Percentiles rank a stretch among this genome's conserved stretches.
phyloP scores from a whole-genome alignment of 768 basidiomycete genomes.

The Mycena epipterygia region DNA sequence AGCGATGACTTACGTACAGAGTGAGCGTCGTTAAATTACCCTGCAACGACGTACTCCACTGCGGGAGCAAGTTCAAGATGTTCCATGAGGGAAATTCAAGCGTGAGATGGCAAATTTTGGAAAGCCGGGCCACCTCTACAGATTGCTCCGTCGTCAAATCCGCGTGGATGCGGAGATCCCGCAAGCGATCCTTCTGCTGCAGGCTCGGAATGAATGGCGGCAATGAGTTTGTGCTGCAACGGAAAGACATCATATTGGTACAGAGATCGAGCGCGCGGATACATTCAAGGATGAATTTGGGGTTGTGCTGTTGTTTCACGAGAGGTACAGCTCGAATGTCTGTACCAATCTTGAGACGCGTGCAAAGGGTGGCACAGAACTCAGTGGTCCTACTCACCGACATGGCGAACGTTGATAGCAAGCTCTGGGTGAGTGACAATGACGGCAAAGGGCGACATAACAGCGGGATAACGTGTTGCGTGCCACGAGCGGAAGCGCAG shows the following conservation, averaged over 20 bases:
- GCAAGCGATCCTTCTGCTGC: conserved; percentile 58
- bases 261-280: conserved; percentile 61
- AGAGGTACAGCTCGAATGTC: conserved; percentile 66
- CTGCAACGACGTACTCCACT: conserved; percentile 63
- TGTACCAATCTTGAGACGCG: conserved; percentile 39
- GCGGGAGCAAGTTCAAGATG: conserved; percentile 69
- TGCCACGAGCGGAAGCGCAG: conserved; percentile 69
- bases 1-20: conserved; percentile 64
- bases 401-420: conserved; percentile 69
- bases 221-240: conserved; percentile 63
- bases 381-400: too few relatives aligned
- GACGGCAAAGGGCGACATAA: conserved; percentile 73
- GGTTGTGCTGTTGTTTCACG: conserved; percentile 53
- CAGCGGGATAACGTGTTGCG: conserved; percentile 69
- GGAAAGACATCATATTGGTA: conserved; percentile 69
- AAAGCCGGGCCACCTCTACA: conserved; percentile 54
- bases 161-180: conserved; percentile 63
- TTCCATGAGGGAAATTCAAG: conserved; percentile 76
- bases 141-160: conserved; percentile 68
- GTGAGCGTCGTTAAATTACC: conserved; percentile 66
- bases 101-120: conserved; percentile 58
- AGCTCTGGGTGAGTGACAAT: conserved; percentile 66
- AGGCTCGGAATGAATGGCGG: conserved; percentile 65
- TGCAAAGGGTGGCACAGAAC: not conserved
- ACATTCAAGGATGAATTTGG: conserved; percentile 68